phyloP scores from a whole-genome alignment of 768 basidiomycete species.

The Infundibulicybe gibba region DNA sequence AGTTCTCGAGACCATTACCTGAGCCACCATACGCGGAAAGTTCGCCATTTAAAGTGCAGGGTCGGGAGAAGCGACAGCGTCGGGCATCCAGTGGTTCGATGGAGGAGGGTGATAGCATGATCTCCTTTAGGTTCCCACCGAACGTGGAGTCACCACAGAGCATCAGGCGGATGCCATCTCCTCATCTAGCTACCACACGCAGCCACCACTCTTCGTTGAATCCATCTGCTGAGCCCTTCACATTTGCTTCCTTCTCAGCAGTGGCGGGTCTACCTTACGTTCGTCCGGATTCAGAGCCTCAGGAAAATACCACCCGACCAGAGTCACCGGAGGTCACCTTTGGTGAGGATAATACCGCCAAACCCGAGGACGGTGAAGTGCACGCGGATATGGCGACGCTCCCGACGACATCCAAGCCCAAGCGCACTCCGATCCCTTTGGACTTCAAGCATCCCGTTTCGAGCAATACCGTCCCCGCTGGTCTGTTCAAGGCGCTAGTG shows the following conservation, averaged over 20 bases:
- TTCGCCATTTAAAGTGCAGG: constrained; percentile 53
- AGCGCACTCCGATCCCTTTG: constrained; percentile 71
- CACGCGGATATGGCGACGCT: constrained; percentile 22
- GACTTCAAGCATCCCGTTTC: constrained; percentile 60
- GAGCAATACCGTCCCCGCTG: constrained; percentile 79
- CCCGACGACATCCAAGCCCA: constrained; percentile 30
- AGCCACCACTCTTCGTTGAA: constrained; percentile 27
- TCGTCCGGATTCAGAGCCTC: constrained; percentile 16
- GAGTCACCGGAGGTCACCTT: constrained; percentile 16
- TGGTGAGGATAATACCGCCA: constrained; percentile 32
- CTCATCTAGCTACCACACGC: constrained; percentile 12
- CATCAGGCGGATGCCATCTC: constrained; percentile 34
- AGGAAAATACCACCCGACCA: constrained; percentile 7
- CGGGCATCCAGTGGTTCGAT: constrained; percentile 42
- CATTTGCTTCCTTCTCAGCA: constrained; percentile 61
- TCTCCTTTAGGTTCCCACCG: constrained; percentile 75
- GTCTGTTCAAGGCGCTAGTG: constrained; percentile 78
- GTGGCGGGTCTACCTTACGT: constrained; percentile 29
- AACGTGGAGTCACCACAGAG: constrained; percentile 45
- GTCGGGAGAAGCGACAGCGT: constrained; percentile 77
- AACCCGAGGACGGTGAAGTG: constrained; percentile 22
- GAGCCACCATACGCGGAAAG: constrained; percentile 28
- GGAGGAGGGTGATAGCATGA: constrained; percentile 62
- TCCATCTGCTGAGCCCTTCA: constrained; percentile 56
- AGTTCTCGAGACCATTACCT: constrained; percentile 23